Evolutionary conservation across 2,329 filamentous ascomycete species (phyloP).

Genomic region (Dothideomycetidae sp.): DNA sequence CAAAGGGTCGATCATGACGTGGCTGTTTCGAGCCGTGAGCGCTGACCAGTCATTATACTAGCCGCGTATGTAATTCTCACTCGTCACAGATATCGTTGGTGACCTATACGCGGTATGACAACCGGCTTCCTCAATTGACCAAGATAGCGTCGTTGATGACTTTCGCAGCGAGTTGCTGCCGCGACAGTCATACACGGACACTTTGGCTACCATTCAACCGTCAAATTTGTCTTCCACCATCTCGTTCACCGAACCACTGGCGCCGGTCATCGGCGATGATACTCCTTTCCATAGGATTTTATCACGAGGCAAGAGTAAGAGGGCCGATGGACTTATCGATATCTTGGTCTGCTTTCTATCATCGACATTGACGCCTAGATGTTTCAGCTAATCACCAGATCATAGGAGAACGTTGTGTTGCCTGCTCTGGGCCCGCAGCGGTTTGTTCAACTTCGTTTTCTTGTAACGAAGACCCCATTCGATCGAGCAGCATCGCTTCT

Average conservation of each 20-base stretch:
- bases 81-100: background rate
- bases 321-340: constrained; percentile 28
- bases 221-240: too few relatives aligned
- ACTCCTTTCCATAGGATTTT: too few relatives aligned
- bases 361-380: constrained; percentile 9
- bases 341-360: constrained; percentile 24
- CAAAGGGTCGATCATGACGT: background rate
- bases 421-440: constrained; percentile 28
- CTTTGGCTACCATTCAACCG: background rate
- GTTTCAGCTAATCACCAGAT: constrained; percentile 8
- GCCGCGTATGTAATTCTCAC: too few relatives aligned
- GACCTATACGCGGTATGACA: background rate
- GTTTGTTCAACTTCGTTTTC: constrained; percentile 29
- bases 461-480: constrained; percentile 19
- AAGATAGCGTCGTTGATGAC: too few relatives aligned
- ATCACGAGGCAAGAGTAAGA: constrained; percentile 22
- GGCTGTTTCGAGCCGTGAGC: background rate
- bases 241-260: too few relatives aligned
- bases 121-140: too few relatives aligned
- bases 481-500: constrained; percentile 24
- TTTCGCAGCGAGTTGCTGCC: background rate
- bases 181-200: background rate
- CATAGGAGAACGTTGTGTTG: constrained; percentile 32
- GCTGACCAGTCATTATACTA: too few relatives aligned
- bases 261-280: too few relatives aligned